These are phyloP conservation scores for Fusarium haematococcum DNA, from an alignment of 2,329 filamentous ascomycete species.

Conservation along the genomic window DNA sequence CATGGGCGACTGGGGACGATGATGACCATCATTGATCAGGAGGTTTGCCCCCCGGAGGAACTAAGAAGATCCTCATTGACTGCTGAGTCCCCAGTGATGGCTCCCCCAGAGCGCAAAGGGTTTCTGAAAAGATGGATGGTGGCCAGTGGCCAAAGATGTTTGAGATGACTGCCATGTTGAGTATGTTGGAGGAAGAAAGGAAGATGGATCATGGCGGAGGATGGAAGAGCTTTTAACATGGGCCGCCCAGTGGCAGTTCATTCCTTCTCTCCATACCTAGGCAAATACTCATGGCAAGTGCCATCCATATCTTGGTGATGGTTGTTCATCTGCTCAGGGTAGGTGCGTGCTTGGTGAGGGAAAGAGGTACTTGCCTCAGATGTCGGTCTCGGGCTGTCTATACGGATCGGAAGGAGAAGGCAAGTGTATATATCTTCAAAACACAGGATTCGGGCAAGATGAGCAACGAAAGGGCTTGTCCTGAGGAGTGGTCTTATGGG, in stretches of 20 bases:
- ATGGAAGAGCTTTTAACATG: neutral
- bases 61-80: conserved; percentile 3
- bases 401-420: neutral
- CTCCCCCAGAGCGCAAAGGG: conserved; percentile 19
- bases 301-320: neutral
- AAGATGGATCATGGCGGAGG: neutral
- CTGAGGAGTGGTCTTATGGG: neutral
- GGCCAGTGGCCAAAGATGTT: conserved; percentile 23
- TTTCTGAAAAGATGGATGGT: conserved; percentile 6
- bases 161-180: conserved; percentile 17
- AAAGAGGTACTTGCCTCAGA: neutral
- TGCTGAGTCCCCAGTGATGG: conserved; percentile 26
- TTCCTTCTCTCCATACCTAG: neutral
- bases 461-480: neutral
- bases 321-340: neutral
- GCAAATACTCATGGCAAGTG: neutral
- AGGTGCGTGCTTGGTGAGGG: neutral
- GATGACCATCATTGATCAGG: neutral
- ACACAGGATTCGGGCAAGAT: neutral
- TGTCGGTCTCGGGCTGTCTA: neutral
- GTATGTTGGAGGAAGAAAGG: conserved; percentile 6
- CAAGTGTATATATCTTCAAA: neutral
- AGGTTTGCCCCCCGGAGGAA: conserved; percentile 1
- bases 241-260: neutral
- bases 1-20: neutral